Evolutionary conservation across 208 protist species (phyloP).

Genomic region (Trichomonas vaginalis): DNA sequence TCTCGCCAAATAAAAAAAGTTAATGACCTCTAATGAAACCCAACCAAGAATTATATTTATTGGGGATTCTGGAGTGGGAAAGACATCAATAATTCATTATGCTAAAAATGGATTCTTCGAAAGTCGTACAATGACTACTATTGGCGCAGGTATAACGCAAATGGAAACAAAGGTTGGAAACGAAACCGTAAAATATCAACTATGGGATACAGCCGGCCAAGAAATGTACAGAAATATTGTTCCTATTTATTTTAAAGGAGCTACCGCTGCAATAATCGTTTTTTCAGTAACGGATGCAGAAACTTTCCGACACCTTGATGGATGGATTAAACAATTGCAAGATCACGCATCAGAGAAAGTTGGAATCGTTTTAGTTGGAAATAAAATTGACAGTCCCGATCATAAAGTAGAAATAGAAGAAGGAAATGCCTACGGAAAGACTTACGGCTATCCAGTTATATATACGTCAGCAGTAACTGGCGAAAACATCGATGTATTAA

Average conservation of each 20-base stretch:
- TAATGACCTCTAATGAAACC: background rate
- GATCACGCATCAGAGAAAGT: background rate
- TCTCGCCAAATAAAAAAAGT: no score
- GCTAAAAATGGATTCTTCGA: background rate
- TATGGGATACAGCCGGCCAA: background rate
- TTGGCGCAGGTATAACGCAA: background rate
- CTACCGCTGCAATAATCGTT: background rate
- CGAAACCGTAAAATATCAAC: background rate
- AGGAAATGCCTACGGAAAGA: background rate
- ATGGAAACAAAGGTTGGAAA: background rate
- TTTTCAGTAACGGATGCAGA: background rate
- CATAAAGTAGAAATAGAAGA: background rate
- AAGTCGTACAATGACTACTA: background rate
- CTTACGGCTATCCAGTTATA: background rate
- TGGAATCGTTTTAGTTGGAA: background rate
- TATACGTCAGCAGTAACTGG: background rate
- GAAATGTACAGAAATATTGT: background rate
- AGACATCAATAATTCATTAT: background rate
- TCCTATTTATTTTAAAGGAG: constrained; percentile 5
- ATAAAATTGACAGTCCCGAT: background rate
- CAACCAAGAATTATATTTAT: background rate
- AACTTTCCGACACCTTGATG: background rate
- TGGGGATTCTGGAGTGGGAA: background rate
- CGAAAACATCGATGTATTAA: background rate
- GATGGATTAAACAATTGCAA: background rate